Evolutionary conservation across 768 basidiomycete species (phyloP).

Genomic region (Hericium rajendrae): DNA sequence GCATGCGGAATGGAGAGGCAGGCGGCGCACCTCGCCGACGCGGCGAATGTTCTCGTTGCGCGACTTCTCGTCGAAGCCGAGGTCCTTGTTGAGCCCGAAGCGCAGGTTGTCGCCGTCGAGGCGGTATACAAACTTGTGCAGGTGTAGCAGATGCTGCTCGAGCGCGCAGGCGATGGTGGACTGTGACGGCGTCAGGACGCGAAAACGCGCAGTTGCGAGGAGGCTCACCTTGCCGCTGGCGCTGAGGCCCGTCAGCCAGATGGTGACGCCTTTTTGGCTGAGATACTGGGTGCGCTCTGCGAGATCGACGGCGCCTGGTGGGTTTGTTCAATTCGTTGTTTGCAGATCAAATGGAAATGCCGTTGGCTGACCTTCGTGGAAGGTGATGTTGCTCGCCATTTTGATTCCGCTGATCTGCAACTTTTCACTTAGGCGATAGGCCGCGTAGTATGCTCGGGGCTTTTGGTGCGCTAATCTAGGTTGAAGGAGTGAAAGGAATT

Average conservation of each 20-base stretch:
- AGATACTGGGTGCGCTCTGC: slow-evolving; percentile 61
- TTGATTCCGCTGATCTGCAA: not conserved
- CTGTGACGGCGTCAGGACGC: slow-evolving; percentile 29
- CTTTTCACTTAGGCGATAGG: not conserved
- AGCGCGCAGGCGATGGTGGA: slow-evolving; percentile 96
- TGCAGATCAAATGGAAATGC: not conserved
- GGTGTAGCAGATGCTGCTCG: slow-evolving; percentile 88
- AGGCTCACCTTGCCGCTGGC: slow-evolving; percentile 81
- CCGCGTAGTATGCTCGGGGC: too few relatives aligned
- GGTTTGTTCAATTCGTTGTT: not conserved
- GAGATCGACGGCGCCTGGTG: slow-evolving; percentile 62
- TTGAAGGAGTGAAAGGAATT: too few relatives aligned
- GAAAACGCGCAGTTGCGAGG: not conserved
- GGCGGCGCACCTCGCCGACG: slow-evolving; percentile 76
- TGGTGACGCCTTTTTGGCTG: slow-evolving; percentile 77
- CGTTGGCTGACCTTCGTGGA: slow-evolving; percentile 31
- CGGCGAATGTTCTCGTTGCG: slow-evolving; percentile 93
- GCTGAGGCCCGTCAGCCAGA: slow-evolving; percentile 96
- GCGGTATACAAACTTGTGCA: slow-evolving; percentile 79
- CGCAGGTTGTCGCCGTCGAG: slow-evolving; percentile 95
- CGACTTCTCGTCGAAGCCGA: slow-evolving; percentile 88
- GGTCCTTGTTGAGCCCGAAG: slow-evolving; percentile 93
- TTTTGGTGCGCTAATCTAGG: too few relatives aligned
- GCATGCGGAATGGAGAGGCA: slow-evolving; percentile 4
- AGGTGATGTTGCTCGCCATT: slow-evolving; percentile 44